Percentiles rank a stretch among this genome's conserved stretches.
Conservation (phyloP, 352 stramenopile genomes). For the Pythium aphanidermatum region DNA sequence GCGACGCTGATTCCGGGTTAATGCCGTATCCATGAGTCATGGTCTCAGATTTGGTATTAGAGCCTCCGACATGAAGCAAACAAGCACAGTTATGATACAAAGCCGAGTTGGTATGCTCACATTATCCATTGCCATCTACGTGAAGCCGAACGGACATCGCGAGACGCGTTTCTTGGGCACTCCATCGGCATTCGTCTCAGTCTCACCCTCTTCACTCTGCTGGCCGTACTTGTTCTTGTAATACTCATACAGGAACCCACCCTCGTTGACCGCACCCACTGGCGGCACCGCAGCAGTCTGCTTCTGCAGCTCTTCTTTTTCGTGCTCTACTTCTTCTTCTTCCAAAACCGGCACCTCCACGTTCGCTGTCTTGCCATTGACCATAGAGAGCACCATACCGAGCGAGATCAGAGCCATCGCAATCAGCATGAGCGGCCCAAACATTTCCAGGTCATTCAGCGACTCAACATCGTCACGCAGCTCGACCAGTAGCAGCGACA, state of each 20-base stretch:
- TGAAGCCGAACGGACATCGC: conserved; percentile 54
- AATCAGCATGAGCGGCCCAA: conserved; percentile 57
- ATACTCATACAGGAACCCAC: conserved; percentile 18
- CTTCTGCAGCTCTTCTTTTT: neutral
- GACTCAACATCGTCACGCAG: conserved; percentile 38
- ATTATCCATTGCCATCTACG: conserved; percentile 5
- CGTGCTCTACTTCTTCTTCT: neutral
- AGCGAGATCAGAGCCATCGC: conserved; percentile 50
- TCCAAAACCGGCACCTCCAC: conserved; percentile 1
- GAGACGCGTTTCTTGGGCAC: conserved; percentile 51
- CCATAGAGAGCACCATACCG: conserved; percentile 22
- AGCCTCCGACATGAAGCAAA: no score
- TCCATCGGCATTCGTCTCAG: conserved; percentile 16
- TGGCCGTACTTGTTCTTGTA: conserved; percentile 21
- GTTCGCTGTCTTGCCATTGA: neutral
- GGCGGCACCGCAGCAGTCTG: conserved; percentile 4
- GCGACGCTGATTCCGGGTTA: conserved; percentile 38
- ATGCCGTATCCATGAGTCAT: no score
- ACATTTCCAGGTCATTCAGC: conserved; percentile 54
- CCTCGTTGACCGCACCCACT: conserved; percentile 8
- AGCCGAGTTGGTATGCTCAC: no score
- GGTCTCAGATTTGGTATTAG: no score
- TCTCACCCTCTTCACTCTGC: conserved; percentile 3
- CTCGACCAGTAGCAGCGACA: conserved; percentile 42
- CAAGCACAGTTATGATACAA: no score